phyloP scores from a whole-genome alignment of 805 yeast species.

The Millerozyma miso region DNA sequence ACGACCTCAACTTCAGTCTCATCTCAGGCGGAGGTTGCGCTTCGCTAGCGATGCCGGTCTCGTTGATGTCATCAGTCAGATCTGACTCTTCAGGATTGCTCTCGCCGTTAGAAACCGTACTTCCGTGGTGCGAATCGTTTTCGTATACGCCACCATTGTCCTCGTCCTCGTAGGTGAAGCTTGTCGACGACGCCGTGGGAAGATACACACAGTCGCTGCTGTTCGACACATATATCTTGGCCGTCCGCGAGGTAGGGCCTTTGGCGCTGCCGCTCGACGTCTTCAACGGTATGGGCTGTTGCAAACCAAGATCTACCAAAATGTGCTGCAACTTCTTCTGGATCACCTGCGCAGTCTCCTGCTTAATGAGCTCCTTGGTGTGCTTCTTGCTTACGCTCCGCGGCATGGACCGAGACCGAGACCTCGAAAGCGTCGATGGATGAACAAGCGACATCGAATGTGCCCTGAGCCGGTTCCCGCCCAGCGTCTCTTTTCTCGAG shows the following conservation, averaged over 20 bases:
- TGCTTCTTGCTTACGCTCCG: conserved; percentile 21
- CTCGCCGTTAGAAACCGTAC: conserved; percentile 2
- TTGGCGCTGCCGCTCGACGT: conserved; percentile 19
- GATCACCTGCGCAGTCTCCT: conserved; percentile 34
- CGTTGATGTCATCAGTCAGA: background rate
- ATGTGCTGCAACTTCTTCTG: conserved; percentile 28
- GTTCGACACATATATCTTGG: conserved; percentile 33
- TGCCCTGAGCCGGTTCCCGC: conserved; percentile 3
- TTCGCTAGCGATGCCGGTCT: background rate
- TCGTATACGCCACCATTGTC: conserved; percentile 33
- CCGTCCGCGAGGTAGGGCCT: conserved; percentile 23
- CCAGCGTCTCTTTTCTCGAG: background rate
- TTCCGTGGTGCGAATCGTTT: conserved; percentile 8
- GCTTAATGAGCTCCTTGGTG: conserved; percentile 34
- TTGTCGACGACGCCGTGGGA: conserved; percentile 36
- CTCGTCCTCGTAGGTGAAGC: conserved; percentile 40
- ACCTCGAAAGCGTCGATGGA: conserved; percentile 5
- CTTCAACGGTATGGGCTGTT: conserved; percentile 34
- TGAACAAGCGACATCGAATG: conserved; percentile 11
- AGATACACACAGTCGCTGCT: conserved; percentile 37
- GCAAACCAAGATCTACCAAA: conserved; percentile 35
- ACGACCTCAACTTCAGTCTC: conserved; percentile 17
- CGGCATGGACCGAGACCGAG: conserved; percentile 11
- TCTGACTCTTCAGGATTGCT: background rate
- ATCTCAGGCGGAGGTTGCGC: conserved; percentile 2